These are phyloP conservation scores for Podila horticola DNA, from an alignment of 192 early-diverging fungal genomes.

Conservation along the genomic window DNA sequence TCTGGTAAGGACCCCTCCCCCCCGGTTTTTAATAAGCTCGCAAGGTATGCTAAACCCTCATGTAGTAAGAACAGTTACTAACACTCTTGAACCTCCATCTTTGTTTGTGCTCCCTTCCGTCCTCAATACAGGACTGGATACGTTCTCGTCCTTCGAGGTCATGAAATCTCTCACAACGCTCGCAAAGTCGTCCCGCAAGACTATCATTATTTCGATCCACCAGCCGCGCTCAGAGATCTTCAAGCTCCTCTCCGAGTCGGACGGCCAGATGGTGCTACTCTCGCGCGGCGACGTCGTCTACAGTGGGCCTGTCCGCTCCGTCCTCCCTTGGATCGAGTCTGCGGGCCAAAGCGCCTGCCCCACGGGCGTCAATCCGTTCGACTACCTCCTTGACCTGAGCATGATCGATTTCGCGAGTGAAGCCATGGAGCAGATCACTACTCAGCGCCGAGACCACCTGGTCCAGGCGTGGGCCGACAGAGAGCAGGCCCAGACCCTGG, in stretches of 20 bases:
- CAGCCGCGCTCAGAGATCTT: constrained; percentile 90
- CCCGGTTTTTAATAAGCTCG: too few species aligned
- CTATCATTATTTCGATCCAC: constrained; percentile 88
- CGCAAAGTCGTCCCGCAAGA: constrained; percentile 57
- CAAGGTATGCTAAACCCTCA: too few species aligned
- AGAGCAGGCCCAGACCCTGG: neutral
- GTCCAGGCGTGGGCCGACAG: constrained; percentile 37
- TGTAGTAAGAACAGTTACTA: neutral
- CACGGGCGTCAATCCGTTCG: constrained; percentile 38
- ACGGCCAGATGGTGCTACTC: constrained; percentile 47
- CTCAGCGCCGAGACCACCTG: constrained; percentile 21
- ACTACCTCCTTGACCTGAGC: constrained; percentile 43
- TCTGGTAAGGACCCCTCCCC: constrained; percentile 52
- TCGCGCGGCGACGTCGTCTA: constrained; percentile 47
- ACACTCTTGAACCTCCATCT: neutral
- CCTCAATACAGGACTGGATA: constrained; percentile 20
- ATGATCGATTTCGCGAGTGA: constrained; percentile 51
- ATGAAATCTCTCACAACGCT: constrained; percentile 49
- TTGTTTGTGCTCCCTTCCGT: too few species aligned
- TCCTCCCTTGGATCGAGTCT: constrained; percentile 34
- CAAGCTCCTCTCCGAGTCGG: constrained; percentile 64
- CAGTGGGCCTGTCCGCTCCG: constrained; percentile 41
- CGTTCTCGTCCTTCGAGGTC: constrained; percentile 48
- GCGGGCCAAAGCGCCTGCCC: constrained; percentile 31
- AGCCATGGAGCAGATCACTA: constrained; percentile 36